Base-by-base conservation (phyloP, 306 rosid genomes). In the Ceratonia siliqua region DNA sequence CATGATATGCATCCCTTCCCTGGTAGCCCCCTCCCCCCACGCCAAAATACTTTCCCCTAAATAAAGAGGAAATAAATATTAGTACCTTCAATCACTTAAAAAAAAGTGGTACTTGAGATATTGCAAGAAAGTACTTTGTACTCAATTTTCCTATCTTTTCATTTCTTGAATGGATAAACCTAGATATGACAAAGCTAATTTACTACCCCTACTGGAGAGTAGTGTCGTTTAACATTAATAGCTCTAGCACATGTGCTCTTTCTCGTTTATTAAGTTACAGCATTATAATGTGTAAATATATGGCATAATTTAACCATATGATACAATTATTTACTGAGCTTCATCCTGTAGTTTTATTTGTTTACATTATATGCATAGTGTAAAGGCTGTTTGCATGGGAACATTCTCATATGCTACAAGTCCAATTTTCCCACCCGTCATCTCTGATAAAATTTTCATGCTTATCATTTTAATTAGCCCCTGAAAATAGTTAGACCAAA, bases 401-500 rank as follows among this genome's bases (percentile, higher is more conserved):
- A 50, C 56, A 18, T 36, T 70, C 9, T 57, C 32, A 1, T 32
- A 10, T 36, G 28, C 11, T 28, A n/a, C n/a, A 18, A 22, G 46
- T 32, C 22, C 12, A 49, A 17, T 50, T 32, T 45, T 50, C 8
- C 45, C n/a, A 35, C 35, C 46, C 21, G n/a, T 69, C 5, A 24
- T 54, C 38, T 38, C 15, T 59, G 54, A 27, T 22, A 25, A 13
- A 65, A 42, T 35, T 72, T 41, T 50, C 5, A 4, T 59, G 33
- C 18, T 36, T 54, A 15, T 17, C 28, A 32, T 21, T 49, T 6
- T 68, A 17, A n/a, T 18, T 56, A 50, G 17, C 50, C 54, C 66
- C 48, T 20, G 53, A 73, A 68, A 73, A 17, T 45, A 42, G 43
- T 21, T 35, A 25, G 68, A 70, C 38, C 36, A 45, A 61, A 74